Percentiles rank a stretch among this genome's conserved stretches.
phyloP scores from a whole-genome alignment of 345 rosid genomes.

The Aethionema arabicum region DNA sequence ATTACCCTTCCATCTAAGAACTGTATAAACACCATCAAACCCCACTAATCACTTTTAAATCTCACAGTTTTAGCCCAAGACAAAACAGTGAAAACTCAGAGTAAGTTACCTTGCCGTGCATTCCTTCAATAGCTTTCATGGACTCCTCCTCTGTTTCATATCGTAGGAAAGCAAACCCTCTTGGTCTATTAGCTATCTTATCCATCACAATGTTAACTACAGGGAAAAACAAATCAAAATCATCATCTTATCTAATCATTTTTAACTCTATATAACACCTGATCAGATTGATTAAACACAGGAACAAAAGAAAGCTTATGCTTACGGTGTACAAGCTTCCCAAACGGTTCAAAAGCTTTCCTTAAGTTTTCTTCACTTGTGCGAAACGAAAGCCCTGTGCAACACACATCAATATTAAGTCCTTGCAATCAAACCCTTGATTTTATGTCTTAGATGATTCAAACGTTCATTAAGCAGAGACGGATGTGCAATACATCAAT shows the following conservation, averaged over 20 bases:
- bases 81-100: constrained; percentile 7
- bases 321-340: constrained; percentile 61
- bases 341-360: constrained; percentile 67
- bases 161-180: constrained; percentile 74
- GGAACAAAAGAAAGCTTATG: constrained; percentile 8
- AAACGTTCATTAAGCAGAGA: neutral
- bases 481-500: neutral
- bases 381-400: constrained; percentile 74
- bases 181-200: constrained; percentile 69
- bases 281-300: neutral
- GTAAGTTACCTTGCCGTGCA: constrained; percentile 75
- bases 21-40: constrained; percentile 35
- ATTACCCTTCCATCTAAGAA: constrained; percentile 85
- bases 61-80: neutral
- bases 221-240: neutral
- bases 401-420: neutral
- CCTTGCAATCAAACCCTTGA: neutral
- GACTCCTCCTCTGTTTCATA: constrained; percentile 77
- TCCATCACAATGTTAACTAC: constrained; percentile 84
- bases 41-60: neutral
- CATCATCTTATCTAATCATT: neutral
- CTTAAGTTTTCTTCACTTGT: constrained; percentile 69
- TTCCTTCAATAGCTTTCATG: constrained; percentile 67
- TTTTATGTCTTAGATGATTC: neutral
- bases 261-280: neutral